These are phyloP conservation scores for Amphibolis antarctica DNA, from an alignment of 106 monocot species.

Conservation along the genomic window DNA sequence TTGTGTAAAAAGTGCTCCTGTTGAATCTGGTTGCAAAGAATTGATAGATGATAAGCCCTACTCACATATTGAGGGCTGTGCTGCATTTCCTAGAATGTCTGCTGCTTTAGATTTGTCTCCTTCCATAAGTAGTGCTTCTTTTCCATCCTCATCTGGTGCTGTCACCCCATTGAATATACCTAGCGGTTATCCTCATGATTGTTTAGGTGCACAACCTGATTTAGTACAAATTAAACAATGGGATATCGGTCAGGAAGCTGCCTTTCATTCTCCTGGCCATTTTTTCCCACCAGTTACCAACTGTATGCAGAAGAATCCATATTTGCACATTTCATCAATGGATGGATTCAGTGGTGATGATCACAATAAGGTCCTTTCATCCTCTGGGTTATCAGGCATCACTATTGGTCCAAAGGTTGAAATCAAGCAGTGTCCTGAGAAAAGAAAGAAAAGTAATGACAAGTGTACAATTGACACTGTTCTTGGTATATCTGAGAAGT, in stretches of 20 bases:
- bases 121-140: neutral
- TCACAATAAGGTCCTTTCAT: neutral
- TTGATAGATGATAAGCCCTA: constrained; percentile 7
- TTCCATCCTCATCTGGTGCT: neutral
- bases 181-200: neutral
- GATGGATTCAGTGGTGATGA: neutral
- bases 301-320: neutral
- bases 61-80: neutral
- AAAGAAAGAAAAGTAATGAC: neutral
- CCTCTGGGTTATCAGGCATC: neutral
- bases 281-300: neutral
- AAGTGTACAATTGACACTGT: neutral
- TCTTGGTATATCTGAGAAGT: neutral
- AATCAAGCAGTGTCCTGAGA: neutral
- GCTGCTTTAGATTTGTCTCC: neutral
- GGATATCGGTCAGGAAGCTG: neutral
- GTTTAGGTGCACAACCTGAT: neutral
- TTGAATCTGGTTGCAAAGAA: neutral
- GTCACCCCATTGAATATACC: neutral
- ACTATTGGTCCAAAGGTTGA: neutral
- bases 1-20: neutral
- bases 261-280: neutral
- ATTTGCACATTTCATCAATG: neutral
- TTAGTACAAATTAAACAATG: neutral
- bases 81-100: neutral